Conservation (phyloP, 2,329 filamentous ascomycete genomes). For the Diaporthe vexans region DNA sequence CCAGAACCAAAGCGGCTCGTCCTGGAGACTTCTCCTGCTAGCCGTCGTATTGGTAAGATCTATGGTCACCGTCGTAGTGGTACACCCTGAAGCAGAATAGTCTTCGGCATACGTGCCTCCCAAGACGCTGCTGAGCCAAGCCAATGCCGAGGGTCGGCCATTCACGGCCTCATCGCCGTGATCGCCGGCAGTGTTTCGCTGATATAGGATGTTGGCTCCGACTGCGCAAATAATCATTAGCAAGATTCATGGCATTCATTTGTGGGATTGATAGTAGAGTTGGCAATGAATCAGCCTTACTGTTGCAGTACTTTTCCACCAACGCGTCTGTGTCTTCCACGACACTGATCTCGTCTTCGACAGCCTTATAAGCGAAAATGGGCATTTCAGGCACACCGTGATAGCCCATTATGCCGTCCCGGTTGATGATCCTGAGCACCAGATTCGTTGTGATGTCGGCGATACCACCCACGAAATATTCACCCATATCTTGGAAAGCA, state of each 20-base stretch:
- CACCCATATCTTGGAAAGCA: conserved; percentile 46
- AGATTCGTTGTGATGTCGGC: conserved; percentile 45
- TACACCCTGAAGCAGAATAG: conserved; percentile 33
- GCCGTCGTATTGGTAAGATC: conserved; percentile 31
- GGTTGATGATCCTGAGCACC: conserved; percentile 46
- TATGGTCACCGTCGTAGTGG: conserved; percentile 10
- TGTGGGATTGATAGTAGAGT: not conserved
- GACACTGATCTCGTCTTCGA: conserved; percentile 59
- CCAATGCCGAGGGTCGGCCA: conserved; percentile 31
- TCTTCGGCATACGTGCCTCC: conserved; percentile 29
- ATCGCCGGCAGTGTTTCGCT: conserved; percentile 58
- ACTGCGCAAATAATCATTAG: conserved; percentile 21
- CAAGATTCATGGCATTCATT: not conserved
- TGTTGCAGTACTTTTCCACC: conserved; percentile 56
- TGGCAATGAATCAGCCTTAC: conserved; percentile 17
- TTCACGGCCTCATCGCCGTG: conserved; percentile 52
- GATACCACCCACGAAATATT: conserved; percentile 48
- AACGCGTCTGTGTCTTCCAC: conserved; percentile 59
- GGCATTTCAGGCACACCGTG: conserved; percentile 61
- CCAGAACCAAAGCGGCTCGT: not conserved
- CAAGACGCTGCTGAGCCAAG: conserved; percentile 33
- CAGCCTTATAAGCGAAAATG: conserved; percentile 64
- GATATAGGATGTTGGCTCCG: conserved; percentile 58
- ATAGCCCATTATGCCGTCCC: conserved; percentile 48
- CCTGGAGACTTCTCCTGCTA: not conserved